phyloP scores from a whole-genome alignment of 371 early-diverging fungal genomes.

The Cladochytrium tenue region DNA sequence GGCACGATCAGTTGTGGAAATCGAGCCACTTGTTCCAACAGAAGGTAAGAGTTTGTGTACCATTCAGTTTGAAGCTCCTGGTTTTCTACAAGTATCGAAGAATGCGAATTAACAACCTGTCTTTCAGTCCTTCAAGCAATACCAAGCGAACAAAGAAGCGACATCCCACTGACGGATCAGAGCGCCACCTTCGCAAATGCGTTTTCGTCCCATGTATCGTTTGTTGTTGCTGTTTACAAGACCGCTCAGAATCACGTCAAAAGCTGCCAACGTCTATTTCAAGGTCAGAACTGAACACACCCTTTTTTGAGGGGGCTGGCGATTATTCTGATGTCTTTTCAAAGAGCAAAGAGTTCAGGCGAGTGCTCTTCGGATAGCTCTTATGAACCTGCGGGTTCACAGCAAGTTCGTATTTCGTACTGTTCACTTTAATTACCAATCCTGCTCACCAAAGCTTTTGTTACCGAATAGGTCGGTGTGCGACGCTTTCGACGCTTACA shows the following conservation, averaged over 20 bases:
- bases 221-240: slow-evolving; percentile 4
- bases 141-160: background rate
- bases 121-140: too few relatives aligned
- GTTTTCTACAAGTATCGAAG: background rate
- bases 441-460: background rate
- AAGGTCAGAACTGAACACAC: slow-evolving; percentile 2
- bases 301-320: background rate
- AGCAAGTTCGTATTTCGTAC: slow-evolving; percentile 17
- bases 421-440: background rate
- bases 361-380: slow-evolving; percentile 33
- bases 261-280: background rate
- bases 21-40: slow-evolving; percentile 7
- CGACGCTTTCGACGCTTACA: slow-evolving; percentile 38
- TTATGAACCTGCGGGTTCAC: slow-evolving; percentile 32
- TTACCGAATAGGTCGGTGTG: slow-evolving; percentile 13
- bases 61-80: background rate
- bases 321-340: background rate
- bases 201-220: slow-evolving; percentile 8
- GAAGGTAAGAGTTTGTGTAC: background rate
- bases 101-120: too few relatives aligned
- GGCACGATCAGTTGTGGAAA: background rate
- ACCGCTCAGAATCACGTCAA: slow-evolving; percentile 7
- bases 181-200: background rate
- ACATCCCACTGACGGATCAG: background rate
- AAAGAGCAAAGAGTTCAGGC: slow-evolving; percentile 40